These are phyloP conservation scores for Saprolegnia diclina DNA, from an alignment of 352 stramenopile genomes.

Conservation along the genomic window DNA sequence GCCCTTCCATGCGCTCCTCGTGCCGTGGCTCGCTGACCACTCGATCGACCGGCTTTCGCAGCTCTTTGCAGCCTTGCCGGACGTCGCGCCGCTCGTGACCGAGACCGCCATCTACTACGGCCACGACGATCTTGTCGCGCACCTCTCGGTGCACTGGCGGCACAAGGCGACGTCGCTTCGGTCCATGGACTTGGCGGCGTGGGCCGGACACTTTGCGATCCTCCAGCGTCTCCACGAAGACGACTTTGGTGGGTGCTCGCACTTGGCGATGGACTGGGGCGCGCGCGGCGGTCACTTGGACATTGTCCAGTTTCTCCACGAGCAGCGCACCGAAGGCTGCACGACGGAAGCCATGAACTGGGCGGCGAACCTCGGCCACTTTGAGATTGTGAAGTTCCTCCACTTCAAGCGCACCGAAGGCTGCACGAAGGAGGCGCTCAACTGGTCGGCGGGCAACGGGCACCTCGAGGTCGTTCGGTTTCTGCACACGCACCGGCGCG, in stretches of 20 bases:
- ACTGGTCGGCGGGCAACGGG: conserved; percentile 58
- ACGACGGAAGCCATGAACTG: conserved; percentile 31
- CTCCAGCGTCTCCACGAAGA: conserved; percentile 31
- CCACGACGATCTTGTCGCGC: background rate
- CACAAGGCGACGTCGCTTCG: background rate
- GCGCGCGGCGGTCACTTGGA: conserved; percentile 33
- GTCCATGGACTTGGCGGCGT: conserved; percentile 36
- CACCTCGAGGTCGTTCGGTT: conserved; percentile 64
- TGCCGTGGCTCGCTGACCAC: background rate
- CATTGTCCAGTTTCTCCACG: conserved; percentile 35
- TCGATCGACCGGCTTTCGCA: background rate
- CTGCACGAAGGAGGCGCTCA: conserved; percentile 66
- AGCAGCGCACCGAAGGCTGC: conserved; percentile 30
- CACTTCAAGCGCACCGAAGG: conserved; percentile 55
- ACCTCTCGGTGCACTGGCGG: background rate
- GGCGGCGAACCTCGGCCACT: conserved; percentile 27
- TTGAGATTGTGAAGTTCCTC: conserved; percentile 35
- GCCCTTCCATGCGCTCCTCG: background rate
- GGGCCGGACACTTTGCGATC: conserved; percentile 31
- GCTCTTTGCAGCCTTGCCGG: background rate
- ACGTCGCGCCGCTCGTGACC: background rate
- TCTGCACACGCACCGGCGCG: conserved; percentile 46
- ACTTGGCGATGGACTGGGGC: conserved; percentile 32
- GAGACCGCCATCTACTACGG: conserved; percentile 9
- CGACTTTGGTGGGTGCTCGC: conserved; percentile 30